Evolutionary conservation across 2,329 filamentous ascomycete species (phyloP), one percentile per base, ranked within the genome.

Genomic region (Rhexocercosporidium sp.): DNA sequence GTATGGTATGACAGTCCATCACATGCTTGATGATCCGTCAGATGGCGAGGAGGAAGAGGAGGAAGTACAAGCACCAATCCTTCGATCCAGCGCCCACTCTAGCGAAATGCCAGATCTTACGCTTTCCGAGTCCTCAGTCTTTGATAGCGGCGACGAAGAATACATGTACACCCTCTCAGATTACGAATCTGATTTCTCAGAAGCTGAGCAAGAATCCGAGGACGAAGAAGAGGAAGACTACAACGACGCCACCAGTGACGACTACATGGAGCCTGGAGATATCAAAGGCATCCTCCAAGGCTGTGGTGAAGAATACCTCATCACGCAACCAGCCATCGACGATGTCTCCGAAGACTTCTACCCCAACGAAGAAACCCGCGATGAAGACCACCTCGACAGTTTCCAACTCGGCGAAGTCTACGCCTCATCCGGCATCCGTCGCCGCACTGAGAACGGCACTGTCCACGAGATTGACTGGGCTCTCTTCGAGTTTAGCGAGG

Each of bases 381-480:
- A 91, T 74, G 87, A 91, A 76, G 95, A 98, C 66, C 91, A 97
- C 71, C 84, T 97, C 0, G 88, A 92, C 53, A 93, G 90, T 0
- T 96, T 92, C 74, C 87, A 89, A 16, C 83, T 98, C 1, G 95
- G 95, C 3, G 89, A 93, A 74, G 84, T 98, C 3, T 93, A 96
- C 75, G 95, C 95, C 0, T 96, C 93, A 0, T 97, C 94, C 25
- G 95, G 95, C 7, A 91, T 98, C 66, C 89, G 93, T 4, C 88
- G 95, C 34, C 90, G 92, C 76, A 85, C 83, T 61, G 86, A 90
- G 67, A 84, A 91, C 68, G 89, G 90, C 4, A 82, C 96, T 27
- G 83, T 92, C 6, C 95, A 97, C 77, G 95, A 98, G 78, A 94
- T 98, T 53, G 95, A 98, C 78, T 98, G 95, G 95, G 94, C 94